Evolutionary conservation across 306 rosid genomes (phyloP), one percentile per base, ranked within the genome.

Genomic region (Citrullus amarus): DNA sequence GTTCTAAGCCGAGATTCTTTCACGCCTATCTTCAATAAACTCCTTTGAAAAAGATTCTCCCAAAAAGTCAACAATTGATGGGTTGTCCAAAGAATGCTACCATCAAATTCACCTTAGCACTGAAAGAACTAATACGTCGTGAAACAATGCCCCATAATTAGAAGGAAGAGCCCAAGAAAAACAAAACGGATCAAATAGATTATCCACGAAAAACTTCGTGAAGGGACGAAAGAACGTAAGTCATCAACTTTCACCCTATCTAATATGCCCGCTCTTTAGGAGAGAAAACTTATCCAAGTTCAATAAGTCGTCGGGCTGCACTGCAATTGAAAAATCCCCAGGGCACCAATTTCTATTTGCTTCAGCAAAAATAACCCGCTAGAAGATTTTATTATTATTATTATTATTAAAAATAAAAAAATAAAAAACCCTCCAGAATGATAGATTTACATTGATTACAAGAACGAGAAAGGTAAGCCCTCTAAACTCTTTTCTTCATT

Each of bases 51-150:
- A 6, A 43, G 25, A 46, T 41, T 69, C 38, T 46, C 34, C 56
- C n/a, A n/a, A 44, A 70, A 70, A 13, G n/a, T 14, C 76, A 70
- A 6, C 11, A 65, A 38, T 65, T 65, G 41, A 68, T n/a, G 20
- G 74, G 51, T 39, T 67, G 32, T 41, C 74, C 50, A 11, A 67
- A 18, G 74, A 67, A 67, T 14, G 11, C 9, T 44, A 22, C 56
- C 76, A 41, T n/a, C 34, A 41, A 68, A n/a, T 70, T 67, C 55
- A 68, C 55, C 74, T 9, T n/a, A 68, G 76, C 75, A 70, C 56
- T 20, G 57, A 70, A 69, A 70, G 55, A 44, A 28, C 36, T 5
- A 22, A 63, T 63, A 34, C 20, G 3, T 22, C 18, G 14, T 1
- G 20, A 10, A 69, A 41, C 4, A 39, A 43, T 68, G 54, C 44